Conservation (phyloP, 768 basidiomycete genomes). For the Serendipita sp. region DNA sequence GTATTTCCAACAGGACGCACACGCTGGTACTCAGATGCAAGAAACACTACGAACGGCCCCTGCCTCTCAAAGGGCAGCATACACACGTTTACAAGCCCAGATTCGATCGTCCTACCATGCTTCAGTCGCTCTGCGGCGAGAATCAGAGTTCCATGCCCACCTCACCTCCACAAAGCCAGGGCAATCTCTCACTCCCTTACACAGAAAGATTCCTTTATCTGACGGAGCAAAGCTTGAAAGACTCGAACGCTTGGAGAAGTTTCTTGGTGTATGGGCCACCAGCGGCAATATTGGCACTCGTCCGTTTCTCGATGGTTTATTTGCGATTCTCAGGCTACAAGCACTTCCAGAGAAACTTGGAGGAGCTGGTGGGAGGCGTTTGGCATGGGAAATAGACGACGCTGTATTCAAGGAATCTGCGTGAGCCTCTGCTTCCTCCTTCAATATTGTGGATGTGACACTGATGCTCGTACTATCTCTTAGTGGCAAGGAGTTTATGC, state of each 20-base stretch:
- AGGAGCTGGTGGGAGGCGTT: constrained; percentile 53
- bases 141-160: constrained; percentile 76
- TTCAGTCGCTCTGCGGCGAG: constrained; percentile 54
- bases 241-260: constrained; percentile 54
- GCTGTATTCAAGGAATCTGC: constrained; percentile 87
- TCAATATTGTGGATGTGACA: constrained; percentile 6
- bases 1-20: constrained; percentile 73
- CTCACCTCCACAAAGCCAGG: constrained; percentile 63
- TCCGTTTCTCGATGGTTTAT: constrained; percentile 67
- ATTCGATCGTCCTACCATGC: constrained; percentile 75
- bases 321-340: constrained; percentile 69
- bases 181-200: constrained; percentile 58
- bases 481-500: constrained; percentile 89
- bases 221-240: constrained; percentile 58
- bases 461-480: constrained; percentile 9
- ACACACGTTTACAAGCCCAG: constrained; percentile 70
- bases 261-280: constrained; percentile 69
- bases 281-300: constrained; percentile 77
- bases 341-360: constrained; percentile 64
- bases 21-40: constrained; percentile 63
- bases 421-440: constrained; percentile 33
- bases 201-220: constrained; percentile 48
- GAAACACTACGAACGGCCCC: constrained; percentile 65
- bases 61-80: constrained; percentile 72
- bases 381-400: constrained; percentile 88